Conservation (phyloP, 495 filamentous ascomycete species). For the Lasiosphaeriaceae sp. region DNA sequence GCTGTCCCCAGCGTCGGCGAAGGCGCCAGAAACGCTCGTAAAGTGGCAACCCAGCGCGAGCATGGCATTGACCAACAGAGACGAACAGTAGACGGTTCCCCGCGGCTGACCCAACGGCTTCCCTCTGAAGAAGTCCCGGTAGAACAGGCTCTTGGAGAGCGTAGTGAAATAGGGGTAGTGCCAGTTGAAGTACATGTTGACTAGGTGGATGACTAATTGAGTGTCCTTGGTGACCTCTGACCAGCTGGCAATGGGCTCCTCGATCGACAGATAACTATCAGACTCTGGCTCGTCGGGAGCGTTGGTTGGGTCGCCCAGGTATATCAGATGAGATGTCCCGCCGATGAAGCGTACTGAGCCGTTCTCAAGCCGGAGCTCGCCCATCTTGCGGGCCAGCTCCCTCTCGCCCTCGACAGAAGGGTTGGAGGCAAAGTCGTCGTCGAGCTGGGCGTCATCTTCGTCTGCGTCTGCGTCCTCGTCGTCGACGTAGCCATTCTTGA, state of each 20-base stretch:
- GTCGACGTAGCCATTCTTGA: constrained; percentile 39
- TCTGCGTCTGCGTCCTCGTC: constrained; percentile 40
- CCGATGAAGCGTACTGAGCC: constrained; percentile 91
- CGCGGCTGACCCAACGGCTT: constrained; percentile 39
- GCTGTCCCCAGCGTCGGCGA: constrained; percentile 64
- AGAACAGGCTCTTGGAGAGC: constrained; percentile 85
- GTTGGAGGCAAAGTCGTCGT: constrained; percentile 34
- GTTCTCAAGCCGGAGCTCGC: constrained; percentile 80
- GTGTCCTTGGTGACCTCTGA: constrained; percentile 79
- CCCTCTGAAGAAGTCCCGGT: constrained; percentile 75
- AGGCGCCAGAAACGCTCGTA: constrained; percentile 68
- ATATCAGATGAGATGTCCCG: constrained; percentile 91
- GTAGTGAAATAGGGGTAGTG: constrained; percentile 97
- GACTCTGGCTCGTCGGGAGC: constrained; percentile 45
- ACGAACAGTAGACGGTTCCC: constrained; percentile 73
- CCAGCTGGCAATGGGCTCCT: constrained; percentile 75
- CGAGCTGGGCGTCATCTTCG: constrained; percentile 20
- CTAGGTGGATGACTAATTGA: constrained; percentile 75
- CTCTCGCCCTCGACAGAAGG: constrained; percentile 69
- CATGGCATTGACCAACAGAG: constrained; percentile 91
- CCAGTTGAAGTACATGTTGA: constrained; percentile 98
- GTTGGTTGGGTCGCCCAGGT: constrained; percentile 57
- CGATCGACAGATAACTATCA: constrained; percentile 46
- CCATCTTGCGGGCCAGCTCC: constrained; percentile 89
- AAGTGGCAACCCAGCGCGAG: constrained; percentile 96